Conservation (phyloP, 352 stramenopile species). For the Globisporangium ultimum region DNA sequence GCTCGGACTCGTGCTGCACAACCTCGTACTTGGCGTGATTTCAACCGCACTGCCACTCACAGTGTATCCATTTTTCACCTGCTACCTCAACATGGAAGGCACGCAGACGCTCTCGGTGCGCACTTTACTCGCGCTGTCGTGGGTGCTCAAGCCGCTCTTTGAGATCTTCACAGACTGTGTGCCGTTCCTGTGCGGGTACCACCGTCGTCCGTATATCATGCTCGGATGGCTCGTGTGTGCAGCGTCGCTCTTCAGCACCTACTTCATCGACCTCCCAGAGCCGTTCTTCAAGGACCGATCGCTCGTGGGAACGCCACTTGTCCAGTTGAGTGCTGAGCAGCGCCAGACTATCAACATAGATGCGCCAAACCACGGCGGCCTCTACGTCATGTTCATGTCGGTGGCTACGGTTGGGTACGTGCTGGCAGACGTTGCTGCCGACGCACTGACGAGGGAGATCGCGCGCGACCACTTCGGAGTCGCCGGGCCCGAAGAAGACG, state of each 20-base stretch:
- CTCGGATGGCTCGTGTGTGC: slow-evolving; percentile 42
- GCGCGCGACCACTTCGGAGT: slow-evolving; percentile 16
- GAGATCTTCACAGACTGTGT: slow-evolving; percentile 32
- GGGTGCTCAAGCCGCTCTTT: slow-evolving; percentile 49
- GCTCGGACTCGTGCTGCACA: slow-evolving; percentile 52
- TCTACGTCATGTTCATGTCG: slow-evolving; percentile 65
- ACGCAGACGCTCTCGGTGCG: slow-evolving; percentile 53
- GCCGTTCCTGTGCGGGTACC: slow-evolving; percentile 19
- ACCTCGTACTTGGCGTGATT: slow-evolving; percentile 40
- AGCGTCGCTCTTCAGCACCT: slow-evolving; percentile 25
- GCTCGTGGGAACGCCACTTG: slow-evolving; percentile 22
- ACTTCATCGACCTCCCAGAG: slow-evolving; percentile 32
- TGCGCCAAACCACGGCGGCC: slow-evolving; percentile 33
- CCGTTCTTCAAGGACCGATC: slow-evolving; percentile 46
- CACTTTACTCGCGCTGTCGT: slow-evolving; percentile 45
- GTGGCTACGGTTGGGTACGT: slow-evolving; percentile 73
- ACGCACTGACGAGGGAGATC: slow-evolving; percentile 49
- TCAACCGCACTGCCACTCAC: slow-evolving; percentile 46
- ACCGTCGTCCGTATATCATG: slow-evolving; percentile 27
- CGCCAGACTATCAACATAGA: slow-evolving; percentile 36
- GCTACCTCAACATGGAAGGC: slow-evolving; percentile 69
- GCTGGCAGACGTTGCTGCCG: slow-evolving; percentile 69
- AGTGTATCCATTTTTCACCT: slow-evolving; percentile 61
- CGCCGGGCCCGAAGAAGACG: slow-evolving; percentile 12
- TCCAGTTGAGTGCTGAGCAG: slow-evolving; percentile 20